phyloP scores from a whole-genome alignment of 768 basidiomycete genomes.

The Suillus occidentalis region DNA sequence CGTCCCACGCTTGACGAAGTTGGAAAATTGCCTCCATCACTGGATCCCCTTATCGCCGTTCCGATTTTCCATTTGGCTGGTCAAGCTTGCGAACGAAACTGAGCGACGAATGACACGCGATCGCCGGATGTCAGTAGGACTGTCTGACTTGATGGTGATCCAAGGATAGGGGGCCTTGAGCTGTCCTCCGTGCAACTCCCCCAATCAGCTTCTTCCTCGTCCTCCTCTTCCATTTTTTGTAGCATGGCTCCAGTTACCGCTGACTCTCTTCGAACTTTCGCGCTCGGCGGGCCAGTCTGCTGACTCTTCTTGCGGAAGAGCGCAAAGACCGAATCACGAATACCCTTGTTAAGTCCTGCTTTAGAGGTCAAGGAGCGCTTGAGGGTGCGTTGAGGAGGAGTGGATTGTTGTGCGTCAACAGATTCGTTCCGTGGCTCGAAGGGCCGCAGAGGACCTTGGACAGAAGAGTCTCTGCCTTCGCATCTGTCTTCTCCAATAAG shows the following conservation, averaged over 20 bases:
- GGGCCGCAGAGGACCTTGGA: slow-evolving; percentile 3
- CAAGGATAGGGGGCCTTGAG: neutral
- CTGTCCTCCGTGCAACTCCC: neutral
- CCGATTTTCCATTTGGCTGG: neutral
- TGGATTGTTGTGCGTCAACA: slow-evolving; percentile 1
- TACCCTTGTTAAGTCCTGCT: slow-evolving; percentile 7
- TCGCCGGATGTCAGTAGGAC: neutral
- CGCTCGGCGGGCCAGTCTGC: neutral
- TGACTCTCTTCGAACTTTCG: neutral
- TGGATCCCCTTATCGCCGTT: neutral
- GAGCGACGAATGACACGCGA: slow-evolving; percentile 26
- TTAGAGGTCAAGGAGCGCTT: slow-evolving; percentile 11
- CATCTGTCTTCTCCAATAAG: slow-evolving; percentile 4
- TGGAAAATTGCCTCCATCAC: slow-evolving; percentile 16
- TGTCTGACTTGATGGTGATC: neutral
- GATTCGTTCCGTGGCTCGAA: slow-evolving; percentile 5
- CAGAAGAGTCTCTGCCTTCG: slow-evolving; percentile 7
- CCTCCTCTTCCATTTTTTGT: neutral
- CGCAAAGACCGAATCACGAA: slow-evolving; percentile 9
- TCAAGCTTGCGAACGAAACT: slow-evolving; percentile 21
- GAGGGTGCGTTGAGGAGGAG: slow-evolving; percentile 11
- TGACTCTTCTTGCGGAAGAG: slow-evolving; percentile 7
- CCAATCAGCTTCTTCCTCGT: neutral
- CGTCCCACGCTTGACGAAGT: neutral
- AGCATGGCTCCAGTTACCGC: neutral